A percentile compares a stretch with the other conserved stretches of the same genome.
phyloP scores from a whole-genome alignment of 140 eudicot genomes.

The Ambrosia hybrid region DNA sequence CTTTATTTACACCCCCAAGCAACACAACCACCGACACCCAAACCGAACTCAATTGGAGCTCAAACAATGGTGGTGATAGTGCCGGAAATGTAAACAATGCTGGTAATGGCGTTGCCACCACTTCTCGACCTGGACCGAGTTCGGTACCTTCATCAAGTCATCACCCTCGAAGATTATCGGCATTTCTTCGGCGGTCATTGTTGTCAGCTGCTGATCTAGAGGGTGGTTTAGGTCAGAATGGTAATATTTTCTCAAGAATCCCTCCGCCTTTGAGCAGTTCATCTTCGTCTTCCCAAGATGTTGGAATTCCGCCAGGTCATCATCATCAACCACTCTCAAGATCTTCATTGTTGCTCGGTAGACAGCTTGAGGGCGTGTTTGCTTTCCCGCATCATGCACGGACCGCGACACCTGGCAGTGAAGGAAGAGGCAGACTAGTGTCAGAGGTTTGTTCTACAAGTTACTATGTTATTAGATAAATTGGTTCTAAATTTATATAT shows the following conservation, averaged over 20 bases:
- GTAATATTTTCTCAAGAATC: conserved; percentile 27
- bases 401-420: conserved; percentile 40
- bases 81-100: conserved; percentile 14
- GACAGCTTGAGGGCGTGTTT: conserved; percentile 9
- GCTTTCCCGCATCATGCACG: conserved; percentile 1
- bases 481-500: neutral
- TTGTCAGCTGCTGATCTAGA: conserved; percentile 52
- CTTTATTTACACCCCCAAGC: conserved; percentile 48
- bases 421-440: conserved; percentile 76
- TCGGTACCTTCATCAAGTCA: conserved; percentile 46
- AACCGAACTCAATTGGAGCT: conserved; percentile 37
- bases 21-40: conserved; percentile 39
- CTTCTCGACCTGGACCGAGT: conserved; percentile 48
- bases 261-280: conserved; percentile 33
- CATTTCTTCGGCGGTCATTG: conserved; percentile 52
- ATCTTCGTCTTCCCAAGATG: conserved; percentile 31
- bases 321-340: conserved; percentile 8
- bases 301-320: conserved; percentile 31
- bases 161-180: conserved; percentile 61
- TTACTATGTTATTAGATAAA: neutral
- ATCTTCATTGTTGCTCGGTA: conserved; percentile 8
- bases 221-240: conserved; percentile 39
- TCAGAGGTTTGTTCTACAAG: conserved; percentile 60
- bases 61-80: conserved; percentile 31
- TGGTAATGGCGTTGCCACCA: conserved; percentile 40